Conservation (phyloP, 139 green algal species). For the Chlorella sp. region DNA sequence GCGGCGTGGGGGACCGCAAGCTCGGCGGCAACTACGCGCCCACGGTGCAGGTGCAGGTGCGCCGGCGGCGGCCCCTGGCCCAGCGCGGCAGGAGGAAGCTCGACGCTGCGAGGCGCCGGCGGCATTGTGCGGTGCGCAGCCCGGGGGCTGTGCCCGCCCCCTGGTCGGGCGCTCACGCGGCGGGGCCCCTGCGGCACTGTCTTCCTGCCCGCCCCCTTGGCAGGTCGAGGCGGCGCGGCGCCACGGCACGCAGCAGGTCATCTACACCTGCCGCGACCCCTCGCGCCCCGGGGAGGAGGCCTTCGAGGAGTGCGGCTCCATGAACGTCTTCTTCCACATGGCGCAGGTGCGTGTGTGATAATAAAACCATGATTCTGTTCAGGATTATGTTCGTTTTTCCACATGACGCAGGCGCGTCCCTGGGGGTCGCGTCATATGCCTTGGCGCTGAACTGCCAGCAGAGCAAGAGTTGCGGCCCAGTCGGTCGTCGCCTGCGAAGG, state of each 20-base stretch:
- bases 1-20: conserved; percentile 73
- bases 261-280: conserved; percentile 41
- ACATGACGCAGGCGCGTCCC: too few relatives aligned
- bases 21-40: conserved; percentile 80
- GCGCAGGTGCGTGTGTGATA: conserved; percentile 29
- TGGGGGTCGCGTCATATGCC: too few relatives aligned
- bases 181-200: too few relatives aligned
- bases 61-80: not conserved
- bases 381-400: not conserved
- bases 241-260: conserved; percentile 41
- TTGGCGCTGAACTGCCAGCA: too few relatives aligned
- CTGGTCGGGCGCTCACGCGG: too few relatives aligned
- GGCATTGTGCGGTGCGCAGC: too few relatives aligned
- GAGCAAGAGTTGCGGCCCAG: too few relatives aligned
- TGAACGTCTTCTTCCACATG: conserved; percentile 90
- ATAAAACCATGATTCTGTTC: not conserved
- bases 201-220: not conserved
- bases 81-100: too few relatives aligned
- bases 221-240: conserved; percentile 23
- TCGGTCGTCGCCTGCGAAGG: too few relatives aligned
- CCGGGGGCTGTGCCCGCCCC: too few relatives aligned
- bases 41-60: conserved; percentile 67
- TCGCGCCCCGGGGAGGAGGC: conserved; percentile 27
- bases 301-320: conserved; percentile 76
- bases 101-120: too few relatives aligned